phyloP scores from a whole-genome alignment of 2,329 filamentous ascomycete species.

The Nothophoma quercina region DNA sequence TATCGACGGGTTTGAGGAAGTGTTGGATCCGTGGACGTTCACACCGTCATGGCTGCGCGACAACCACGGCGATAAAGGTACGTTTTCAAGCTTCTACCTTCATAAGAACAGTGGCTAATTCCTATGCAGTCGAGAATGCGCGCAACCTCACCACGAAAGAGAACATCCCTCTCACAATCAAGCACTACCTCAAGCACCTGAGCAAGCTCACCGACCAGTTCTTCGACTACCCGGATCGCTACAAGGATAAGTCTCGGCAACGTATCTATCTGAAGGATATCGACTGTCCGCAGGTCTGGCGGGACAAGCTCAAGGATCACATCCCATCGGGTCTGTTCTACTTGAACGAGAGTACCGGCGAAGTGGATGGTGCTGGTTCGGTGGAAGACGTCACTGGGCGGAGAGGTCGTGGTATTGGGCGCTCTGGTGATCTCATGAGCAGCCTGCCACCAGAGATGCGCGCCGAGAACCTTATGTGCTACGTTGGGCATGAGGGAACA shows the following conservation, averaged over 20 bases:
- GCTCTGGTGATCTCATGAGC: constrained; percentile 93
- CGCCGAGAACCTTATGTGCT: constrained; percentile 97
- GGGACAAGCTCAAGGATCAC: constrained; percentile 75
- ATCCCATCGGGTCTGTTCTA: constrained; percentile 89
- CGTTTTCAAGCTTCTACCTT: constrained; percentile 35
- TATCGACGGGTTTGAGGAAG: constrained; percentile 84
- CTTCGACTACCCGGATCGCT: constrained; percentile 71
- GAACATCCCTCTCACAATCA: constrained; percentile 83
- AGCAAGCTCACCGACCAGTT: constrained; percentile 83
- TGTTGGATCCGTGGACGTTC: constrained; percentile 80
- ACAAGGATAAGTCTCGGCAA: constrained; percentile 79
- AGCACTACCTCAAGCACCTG: constrained; percentile 91
- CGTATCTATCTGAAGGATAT: constrained; percentile 97
- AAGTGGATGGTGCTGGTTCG: constrained; percentile 63
- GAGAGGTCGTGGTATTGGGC: constrained; percentile 67
- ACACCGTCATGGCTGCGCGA: constrained; percentile 80
- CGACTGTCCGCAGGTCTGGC: constrained; percentile 90
- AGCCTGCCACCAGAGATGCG: constrained; percentile 86
- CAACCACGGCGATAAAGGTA: constrained; percentile 81
- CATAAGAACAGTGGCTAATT: constrained; percentile 35
- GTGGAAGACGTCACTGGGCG: constrained; percentile 57
- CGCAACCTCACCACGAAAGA: constrained; percentile 77
- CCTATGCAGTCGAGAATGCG: constrained; percentile 75
- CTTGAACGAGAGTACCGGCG: constrained; percentile 78
- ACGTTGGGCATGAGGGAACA: constrained; percentile 95